Percentiles rank a stretch among this genome's conserved stretches.
Evolutionary conservation across 1,139 yeast genomes (phyloP).

Genomic region (Trichomonascaceae sp.): DNA sequence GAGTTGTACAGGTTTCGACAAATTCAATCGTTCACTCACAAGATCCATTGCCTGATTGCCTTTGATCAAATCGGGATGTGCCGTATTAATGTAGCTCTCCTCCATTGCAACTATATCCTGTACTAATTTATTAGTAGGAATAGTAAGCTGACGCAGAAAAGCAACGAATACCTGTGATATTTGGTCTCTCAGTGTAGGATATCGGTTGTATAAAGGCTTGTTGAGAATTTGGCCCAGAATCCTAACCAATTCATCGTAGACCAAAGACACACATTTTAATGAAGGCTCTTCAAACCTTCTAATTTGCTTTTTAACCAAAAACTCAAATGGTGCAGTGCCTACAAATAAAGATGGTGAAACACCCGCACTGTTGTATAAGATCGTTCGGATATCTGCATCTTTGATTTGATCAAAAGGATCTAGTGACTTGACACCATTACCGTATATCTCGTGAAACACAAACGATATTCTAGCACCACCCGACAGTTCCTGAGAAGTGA

Average conservation of each 20-base stretch:
- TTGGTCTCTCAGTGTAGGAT: slow-evolving; percentile 85
- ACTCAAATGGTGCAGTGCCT: slow-evolving; percentile 95
- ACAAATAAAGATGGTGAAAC: slow-evolving; percentile 94
- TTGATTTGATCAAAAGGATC: slow-evolving; percentile 98
- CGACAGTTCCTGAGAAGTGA: slow-evolving; percentile 77
- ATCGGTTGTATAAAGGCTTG: slow-evolving; percentile 78
- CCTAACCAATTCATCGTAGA: slow-evolving; percentile 90
- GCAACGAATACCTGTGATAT: slow-evolving; percentile 74
- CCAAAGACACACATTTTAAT: slow-evolving; percentile 78
- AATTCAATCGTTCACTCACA: slow-evolving; percentile 84
- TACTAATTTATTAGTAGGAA: slow-evolving; percentile 84
- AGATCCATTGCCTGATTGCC: slow-evolving; percentile 94
- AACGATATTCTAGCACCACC: slow-evolving; percentile 96
- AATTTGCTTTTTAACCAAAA: slow-evolving; percentile 89
- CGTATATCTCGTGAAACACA: slow-evolving; percentile 94
- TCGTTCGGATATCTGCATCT: slow-evolving; percentile 96
- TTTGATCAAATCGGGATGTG: slow-evolving; percentile 91
- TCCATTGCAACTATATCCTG: slow-evolving; percentile 77
- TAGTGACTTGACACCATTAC: slow-evolving; percentile 84
- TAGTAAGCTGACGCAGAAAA: slow-evolving; percentile 69
- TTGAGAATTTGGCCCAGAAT: slow-evolving; percentile 81
- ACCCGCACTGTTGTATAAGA: slow-evolving; percentile 87
- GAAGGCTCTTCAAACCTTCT: slow-evolving; percentile 95
- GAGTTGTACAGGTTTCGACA: slow-evolving; percentile 68
- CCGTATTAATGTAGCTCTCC: slow-evolving; percentile 92